Evolutionary conservation across 1,284 basidiomycete species (phyloP).

Genomic region (Testicularia cyperi): DNA sequence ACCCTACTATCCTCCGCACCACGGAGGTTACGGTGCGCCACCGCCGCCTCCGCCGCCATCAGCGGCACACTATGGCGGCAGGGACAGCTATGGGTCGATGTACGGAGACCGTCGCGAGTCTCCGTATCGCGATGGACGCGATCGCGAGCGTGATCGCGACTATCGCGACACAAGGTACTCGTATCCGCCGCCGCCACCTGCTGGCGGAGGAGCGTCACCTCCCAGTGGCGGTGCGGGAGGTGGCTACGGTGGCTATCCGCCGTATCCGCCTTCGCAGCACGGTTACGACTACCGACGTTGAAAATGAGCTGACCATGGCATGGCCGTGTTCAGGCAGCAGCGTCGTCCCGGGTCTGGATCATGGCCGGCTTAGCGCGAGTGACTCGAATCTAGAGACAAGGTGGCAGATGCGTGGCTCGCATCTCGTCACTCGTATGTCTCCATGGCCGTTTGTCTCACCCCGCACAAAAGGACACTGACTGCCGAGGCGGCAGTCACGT

Average conservation of each 20-base stretch:
- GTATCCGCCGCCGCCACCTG: conserved; percentile 22
- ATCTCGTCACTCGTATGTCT: too few species aligned
- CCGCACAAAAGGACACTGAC: too few species aligned
- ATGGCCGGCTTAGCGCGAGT: too few species aligned
- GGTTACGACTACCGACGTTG: conserved; percentile 33
- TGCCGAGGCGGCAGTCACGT: too few species aligned
- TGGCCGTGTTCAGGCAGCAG: too few species aligned
- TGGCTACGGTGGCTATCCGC: conserved; percentile 15
- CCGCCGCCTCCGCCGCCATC: conserved; percentile 9
- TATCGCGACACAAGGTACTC: conserved; percentile 27
- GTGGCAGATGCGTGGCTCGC: too few species aligned
- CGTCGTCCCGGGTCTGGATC: too few species aligned
- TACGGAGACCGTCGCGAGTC: conserved; percentile 28
- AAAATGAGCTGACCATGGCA: too few species aligned
- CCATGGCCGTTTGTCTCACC: too few species aligned
- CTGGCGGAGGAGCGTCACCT: conserved; percentile 10
- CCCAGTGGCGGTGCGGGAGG: conserved; percentile 7
- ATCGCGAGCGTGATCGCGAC: conserved; percentile 32
- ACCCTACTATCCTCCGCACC: conserved; percentile 18
- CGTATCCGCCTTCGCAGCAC: conserved; percentile 20
- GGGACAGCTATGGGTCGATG: conserved; percentile 14
- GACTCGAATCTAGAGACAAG: too few species aligned
- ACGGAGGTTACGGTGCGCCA: conserved; percentile 5
- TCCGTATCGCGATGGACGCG: conserved; percentile 31
- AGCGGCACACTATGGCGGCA: conserved; percentile 9